A percentile compares a stretch with the other conserved stretches of the same genome.
These are phyloP conservation scores for Trichophyton schoenleinii DNA, from an alignment of 2,329 filamentous ascomycete genomes.

Conservation along the genomic window DNA sequence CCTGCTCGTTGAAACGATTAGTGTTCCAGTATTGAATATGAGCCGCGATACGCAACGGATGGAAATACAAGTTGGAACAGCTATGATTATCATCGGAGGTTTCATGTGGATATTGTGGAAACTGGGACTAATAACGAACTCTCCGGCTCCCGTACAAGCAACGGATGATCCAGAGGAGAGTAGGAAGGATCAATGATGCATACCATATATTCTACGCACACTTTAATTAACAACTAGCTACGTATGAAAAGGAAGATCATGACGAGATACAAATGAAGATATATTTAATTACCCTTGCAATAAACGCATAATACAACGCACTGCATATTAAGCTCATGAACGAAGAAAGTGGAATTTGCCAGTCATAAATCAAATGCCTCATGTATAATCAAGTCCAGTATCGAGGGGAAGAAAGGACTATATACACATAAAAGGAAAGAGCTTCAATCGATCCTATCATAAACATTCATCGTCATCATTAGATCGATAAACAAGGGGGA, in stretches of 20 bases:
- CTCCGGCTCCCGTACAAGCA: slow-evolving; percentile 14
- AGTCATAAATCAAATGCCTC: slow-evolving; percentile 2
- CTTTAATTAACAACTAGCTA: not conserved
- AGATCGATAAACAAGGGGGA: not conserved
- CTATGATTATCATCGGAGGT: slow-evolving; percentile 47
- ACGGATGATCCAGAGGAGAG: slow-evolving; percentile 6
- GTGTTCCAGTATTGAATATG: slow-evolving; percentile 54
- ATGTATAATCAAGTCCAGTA: slow-evolving; percentile 1
- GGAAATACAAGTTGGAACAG: slow-evolving; percentile 44
- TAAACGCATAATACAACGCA: no score
- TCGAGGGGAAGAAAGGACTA: not conserved
- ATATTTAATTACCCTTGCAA: not conserved
- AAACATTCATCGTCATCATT: slow-evolving; percentile 3
- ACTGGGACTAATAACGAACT: slow-evolving; percentile 28
- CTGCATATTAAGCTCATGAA: not conserved
- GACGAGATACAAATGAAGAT: not conserved
- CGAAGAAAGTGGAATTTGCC: not conserved
- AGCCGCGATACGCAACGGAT: slow-evolving; percentile 28
- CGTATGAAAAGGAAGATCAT: slow-evolving; percentile 3
- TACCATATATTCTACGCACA: no score
- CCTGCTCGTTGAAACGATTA: slow-evolving; percentile 42
- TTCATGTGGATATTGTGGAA: slow-evolving; percentile 60
- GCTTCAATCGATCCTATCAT: not conserved
- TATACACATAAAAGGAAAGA: not conserved
- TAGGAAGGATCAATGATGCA: slow-evolving; percentile 8